Evolutionary conservation across 345 rosid genomes (phyloP).

Genomic region (Eucalyptus erythrocorys): DNA sequence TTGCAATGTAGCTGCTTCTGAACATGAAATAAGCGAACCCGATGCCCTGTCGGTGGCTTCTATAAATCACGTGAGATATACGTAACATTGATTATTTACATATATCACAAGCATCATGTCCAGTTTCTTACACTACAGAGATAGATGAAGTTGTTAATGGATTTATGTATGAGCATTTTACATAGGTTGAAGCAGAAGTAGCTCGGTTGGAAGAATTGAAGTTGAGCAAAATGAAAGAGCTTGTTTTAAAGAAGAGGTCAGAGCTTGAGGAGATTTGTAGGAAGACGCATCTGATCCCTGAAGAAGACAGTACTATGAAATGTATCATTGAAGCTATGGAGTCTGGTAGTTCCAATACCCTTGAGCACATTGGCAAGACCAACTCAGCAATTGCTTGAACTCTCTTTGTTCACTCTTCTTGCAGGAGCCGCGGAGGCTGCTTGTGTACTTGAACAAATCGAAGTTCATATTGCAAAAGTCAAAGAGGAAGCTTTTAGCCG

Average conservation of each 20-base stretch:
- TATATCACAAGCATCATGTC: background rate
- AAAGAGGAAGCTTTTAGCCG: conserved; percentile 90
- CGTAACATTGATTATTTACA: background rate
- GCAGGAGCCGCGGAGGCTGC: conserved; percentile 56
- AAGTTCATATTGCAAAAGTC: conserved; percentile 66
- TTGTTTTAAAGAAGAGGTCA: conserved; percentile 79
- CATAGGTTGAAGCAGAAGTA: conserved; percentile 90
- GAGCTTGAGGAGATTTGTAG: conserved; percentile 88
- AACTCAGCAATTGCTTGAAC: background rate
- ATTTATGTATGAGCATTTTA: background rate
- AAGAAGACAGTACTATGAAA: conserved; percentile 45
- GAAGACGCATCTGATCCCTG: conserved; percentile 73
- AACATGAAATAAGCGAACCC: conserved; percentile 82
- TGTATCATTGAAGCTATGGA: conserved; percentile 56
- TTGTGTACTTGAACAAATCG: conserved; percentile 60
- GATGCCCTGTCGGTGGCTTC: conserved; percentile 71
- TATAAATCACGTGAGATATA: conserved; percentile 58
- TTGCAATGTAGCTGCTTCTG: conserved; percentile 88
- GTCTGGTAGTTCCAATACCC: conserved; percentile 35
- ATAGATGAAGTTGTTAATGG: background rate
- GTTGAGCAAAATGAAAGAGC: conserved; percentile 95
- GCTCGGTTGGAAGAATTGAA: conserved; percentile 75
- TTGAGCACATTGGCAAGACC: background rate
- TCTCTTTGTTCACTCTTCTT: background rate
- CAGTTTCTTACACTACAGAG: background rate